Base-by-base conservation (phyloP, 2,329 filamentous ascomycete species). In the Alternaria brassicae region DNA sequence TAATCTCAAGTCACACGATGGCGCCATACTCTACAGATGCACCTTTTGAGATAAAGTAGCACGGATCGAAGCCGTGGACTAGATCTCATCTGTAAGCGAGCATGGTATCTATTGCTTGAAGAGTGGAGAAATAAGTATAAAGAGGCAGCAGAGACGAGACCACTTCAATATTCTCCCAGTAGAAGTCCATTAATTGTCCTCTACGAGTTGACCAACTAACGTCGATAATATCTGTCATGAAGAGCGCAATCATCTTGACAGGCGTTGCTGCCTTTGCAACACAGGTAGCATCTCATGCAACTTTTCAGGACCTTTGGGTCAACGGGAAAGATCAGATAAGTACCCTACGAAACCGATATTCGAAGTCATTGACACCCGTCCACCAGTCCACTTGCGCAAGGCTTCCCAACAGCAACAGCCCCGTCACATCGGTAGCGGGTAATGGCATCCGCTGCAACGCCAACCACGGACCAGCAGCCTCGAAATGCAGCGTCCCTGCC, bases 381-480 rank as follows among this genome's bases (percentile, higher is more conserved):
- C 28, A 62, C 60, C 50, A 68, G 59, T 62, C 65, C 25, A 59
- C 65, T 25, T 75, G 72, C 39, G 72, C 69, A 12, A 61, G 72
- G 21, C 60, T 74, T 2, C 72, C 72, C 8, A 66, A 54, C 8
- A 69, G 60, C 69, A 88, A 76, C 53, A 75, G 65, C 53, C 73
- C 75, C 1, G 64, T 77, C 12, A 68, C 78, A 19, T 81, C 86
- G 67, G 84, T 87, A 10, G 81, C 78, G 21, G 83, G 81, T 52
- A 79, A 82, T 66, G 80, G 83, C 55, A 75, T 88, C 15, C 84
- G 83, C 41, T 88, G 85, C 61, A 75, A 74, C 34, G 61, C 52
- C 40, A 73, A 72, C 50, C 63, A 68, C 54, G 71, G 69, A 7
- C 50, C 64, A n/a, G 68, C 69, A 44, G 56, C 68, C 4, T 77